Percentiles rank a stretch among this genome's conserved stretches.
These are phyloP conservation scores for Neodidymelliopsis sp. DNA, from an alignment of 2,329 filamentous ascomycete species.

Conservation along the genomic window DNA sequence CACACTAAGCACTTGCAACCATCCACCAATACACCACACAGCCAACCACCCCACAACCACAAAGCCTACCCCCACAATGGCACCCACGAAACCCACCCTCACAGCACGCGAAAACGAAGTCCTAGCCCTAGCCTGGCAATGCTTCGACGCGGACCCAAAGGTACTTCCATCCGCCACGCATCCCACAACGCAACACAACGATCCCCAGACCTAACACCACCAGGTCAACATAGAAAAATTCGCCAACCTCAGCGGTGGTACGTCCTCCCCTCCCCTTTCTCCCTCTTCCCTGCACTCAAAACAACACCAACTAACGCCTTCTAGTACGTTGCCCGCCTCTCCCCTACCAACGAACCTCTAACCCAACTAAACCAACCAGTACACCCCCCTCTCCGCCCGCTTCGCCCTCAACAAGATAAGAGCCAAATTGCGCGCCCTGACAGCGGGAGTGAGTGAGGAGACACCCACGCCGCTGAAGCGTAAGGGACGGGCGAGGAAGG, in stretches of 20 bases:
- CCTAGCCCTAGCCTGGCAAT: constrained; percentile 45
- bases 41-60: not conserved
- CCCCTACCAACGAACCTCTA: not conserved
- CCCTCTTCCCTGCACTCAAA: too few relatives aligned
- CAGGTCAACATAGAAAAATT: constrained; percentile 25
- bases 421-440: constrained; percentile 31
- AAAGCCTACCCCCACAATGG: too few relatives aligned
- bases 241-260: constrained; percentile 18
- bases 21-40: not conserved
- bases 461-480: not conserved
- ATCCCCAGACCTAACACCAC: not conserved
- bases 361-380: constrained; percentile 12
- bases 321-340: too few relatives aligned
- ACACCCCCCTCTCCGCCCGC: constrained; percentile 33
- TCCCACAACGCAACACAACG: not conserved
- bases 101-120: constrained; percentile 39
- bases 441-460: not conserved
- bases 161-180: constrained; percentile 18
- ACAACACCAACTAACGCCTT: too few relatives aligned
- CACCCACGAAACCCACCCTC: constrained; percentile 18
- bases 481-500: not conserved
- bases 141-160: constrained; percentile 42
- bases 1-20: too few relatives aligned
- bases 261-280: not conserved
- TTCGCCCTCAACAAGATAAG: constrained; percentile 43